Percentiles rank a stretch among this genome's conserved stretches.
These are phyloP conservation scores for Sungouiella thailandica DNA, from an alignment of 805 yeast species.

Conservation along the genomic window DNA sequence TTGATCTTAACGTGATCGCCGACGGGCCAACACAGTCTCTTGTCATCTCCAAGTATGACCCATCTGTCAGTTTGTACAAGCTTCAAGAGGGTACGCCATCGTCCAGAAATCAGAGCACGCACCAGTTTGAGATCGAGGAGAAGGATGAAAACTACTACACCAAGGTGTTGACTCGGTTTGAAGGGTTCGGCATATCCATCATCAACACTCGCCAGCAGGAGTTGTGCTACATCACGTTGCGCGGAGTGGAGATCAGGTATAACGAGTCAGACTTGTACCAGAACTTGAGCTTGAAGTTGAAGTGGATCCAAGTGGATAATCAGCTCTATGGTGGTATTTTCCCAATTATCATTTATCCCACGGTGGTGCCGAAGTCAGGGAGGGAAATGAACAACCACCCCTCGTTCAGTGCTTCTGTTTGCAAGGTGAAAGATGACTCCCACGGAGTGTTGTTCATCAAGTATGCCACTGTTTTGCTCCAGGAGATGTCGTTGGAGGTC, in stretches of 20 bases:
- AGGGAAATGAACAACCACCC: constrained; percentile 88
- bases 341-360: constrained; percentile 87
- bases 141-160: constrained; percentile 50
- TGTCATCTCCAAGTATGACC: constrained; percentile 77
- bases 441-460: constrained; percentile 90
- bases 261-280: constrained; percentile 83
- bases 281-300: constrained; percentile 70
- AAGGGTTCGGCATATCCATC: constrained; percentile 85
- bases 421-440: constrained; percentile 79
- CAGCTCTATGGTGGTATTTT: constrained; percentile 83
- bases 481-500: constrained; percentile 86
- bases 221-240: constrained; percentile 72
- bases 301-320: constrained; percentile 95
- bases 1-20: constrained; percentile 88
- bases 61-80: constrained; percentile 71
- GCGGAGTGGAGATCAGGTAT: constrained; percentile 77
- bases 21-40: constrained; percentile 94
- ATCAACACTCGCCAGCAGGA: constrained; percentile 71
- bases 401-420: constrained; percentile 77
- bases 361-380: constrained; percentile 78
- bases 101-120: constrained; percentile 29
- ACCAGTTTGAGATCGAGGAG: constrained; percentile 51
- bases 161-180: constrained; percentile 57
- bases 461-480: constrained; percentile 83
- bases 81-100: constrained; percentile 26